Base-by-base conservation (phyloP, 192 early-diverging fungal species). In the Coemansia sp. region DNA sequence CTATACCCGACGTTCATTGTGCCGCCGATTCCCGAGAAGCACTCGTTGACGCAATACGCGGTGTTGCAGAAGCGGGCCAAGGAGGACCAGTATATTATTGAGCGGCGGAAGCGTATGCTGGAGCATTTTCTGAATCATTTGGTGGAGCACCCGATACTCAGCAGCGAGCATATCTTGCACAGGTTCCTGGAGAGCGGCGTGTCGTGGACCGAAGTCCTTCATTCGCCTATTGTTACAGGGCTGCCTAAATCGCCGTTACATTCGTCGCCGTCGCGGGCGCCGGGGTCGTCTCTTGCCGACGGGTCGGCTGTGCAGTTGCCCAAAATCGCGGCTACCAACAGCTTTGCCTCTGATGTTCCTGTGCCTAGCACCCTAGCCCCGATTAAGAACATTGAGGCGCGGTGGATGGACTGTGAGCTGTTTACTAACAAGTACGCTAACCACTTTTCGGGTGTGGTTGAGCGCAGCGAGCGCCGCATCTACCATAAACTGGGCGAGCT, bases 11-110 rank as follows among this genome's bases (percentile, higher is more conserved):
- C 91, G 1, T 73, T 93, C 45, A 91, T 97, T 57, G 88, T 98
- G 10, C 95, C 96, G 6, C 96, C 97, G 23, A 96, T 99, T 69
- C 97, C 97, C 19, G 95, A 97, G 67, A 99, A 99, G 82, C 96
- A 99, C 84, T 90, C 93, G 21, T 74, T 99, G 60, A 85, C 90
- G 83, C 88, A 84, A 67, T 87, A 72, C 46, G 78, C 75, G 17
- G 72, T 77, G 69, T 84, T 94, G 59, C 94, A 94, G 74, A 90
- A 86, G 67, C 91, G 94, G 66, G 92, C 94, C 45, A 94, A 97
- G 76, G 92, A 98, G 77, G 95, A 99, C 81, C 87, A 91, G 36
- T 82, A 86, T 34, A 93, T 95, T 64, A 94, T 99, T 27, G 93
- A 94, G 67, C 87, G 91, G 39, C 87, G 97, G 55, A 96, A 96